Percentiles rank a stretch among this genome's conserved stretches.
These are phyloP conservation scores for Solidago caesia DNA, from an alignment of 129 eudicot genomes.

Conservation along the genomic window DNA sequence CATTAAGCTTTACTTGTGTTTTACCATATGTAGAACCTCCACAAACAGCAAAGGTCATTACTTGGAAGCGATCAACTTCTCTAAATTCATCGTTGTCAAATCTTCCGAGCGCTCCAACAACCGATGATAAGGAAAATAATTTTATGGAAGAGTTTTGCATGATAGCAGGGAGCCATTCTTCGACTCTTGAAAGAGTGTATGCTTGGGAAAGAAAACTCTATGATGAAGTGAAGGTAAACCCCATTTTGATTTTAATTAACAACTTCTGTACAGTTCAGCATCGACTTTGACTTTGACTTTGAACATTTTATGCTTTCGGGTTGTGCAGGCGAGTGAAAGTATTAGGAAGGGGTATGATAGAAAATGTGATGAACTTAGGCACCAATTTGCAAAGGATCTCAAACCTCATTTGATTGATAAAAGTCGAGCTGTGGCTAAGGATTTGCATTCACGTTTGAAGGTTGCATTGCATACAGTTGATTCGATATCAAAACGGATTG, in stretches of 20 bases:
- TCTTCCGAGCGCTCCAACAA: slow-evolving; percentile 54
- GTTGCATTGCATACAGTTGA: slow-evolving; percentile 87
- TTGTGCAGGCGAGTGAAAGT: slow-evolving; percentile 68
- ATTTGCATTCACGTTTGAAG: slow-evolving; percentile 71
- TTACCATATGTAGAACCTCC: slow-evolving; percentile 30
- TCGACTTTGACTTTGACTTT: neutral
- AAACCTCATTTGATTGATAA: slow-evolving; percentile 68
- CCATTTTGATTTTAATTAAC: neutral
- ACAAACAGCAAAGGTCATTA: slow-evolving; percentile 61
- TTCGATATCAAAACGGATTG: slow-evolving; percentile 85
- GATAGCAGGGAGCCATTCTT: slow-evolving; percentile 96
- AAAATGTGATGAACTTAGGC: slow-evolving; percentile 73
- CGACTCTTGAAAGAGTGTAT: slow-evolving; percentile 80
- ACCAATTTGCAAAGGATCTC: slow-evolving; percentile 79
- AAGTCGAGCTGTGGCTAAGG: slow-evolving; percentile 76
- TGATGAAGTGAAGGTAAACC: slow-evolving; percentile 91
- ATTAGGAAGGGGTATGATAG: slow-evolving; percentile 73
- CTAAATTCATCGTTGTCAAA: slow-evolving; percentile 60
- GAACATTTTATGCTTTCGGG: slow-evolving; percentile 8
- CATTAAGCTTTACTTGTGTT: neutral
- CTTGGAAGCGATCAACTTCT: slow-evolving; percentile 82
- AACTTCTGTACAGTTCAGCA: neutral
- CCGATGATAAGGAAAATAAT: slow-evolving; percentile 67
- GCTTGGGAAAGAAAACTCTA: slow-evolving; percentile 98
- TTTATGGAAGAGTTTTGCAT: slow-evolving; percentile 77